phyloP scores from a whole-genome alignment of 2,329 filamentous ascomycete genomes.

The Basipetospora chlamydospora region DNA sequence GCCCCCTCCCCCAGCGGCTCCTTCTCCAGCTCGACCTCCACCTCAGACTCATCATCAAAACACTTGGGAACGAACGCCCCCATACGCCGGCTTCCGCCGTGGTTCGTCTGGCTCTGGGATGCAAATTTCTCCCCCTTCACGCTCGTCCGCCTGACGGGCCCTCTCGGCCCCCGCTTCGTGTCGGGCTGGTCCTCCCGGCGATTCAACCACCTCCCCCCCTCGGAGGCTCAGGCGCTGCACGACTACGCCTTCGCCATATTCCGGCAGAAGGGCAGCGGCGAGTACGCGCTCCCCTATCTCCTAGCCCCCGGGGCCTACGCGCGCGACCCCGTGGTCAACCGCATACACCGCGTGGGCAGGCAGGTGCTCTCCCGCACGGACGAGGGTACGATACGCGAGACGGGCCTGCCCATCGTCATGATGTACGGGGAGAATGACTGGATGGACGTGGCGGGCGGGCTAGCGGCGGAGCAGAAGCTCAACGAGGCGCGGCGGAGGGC shows the following conservation, averaged over 20 bases:
- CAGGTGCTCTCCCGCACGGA: conserved; percentile 31
- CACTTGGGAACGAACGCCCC: conserved; percentile 23
- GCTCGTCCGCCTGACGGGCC: conserved; percentile 74
- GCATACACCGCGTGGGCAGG: conserved; percentile 77
- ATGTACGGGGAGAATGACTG: conserved; percentile 98
- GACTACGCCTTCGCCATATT: conserved; percentile 93
- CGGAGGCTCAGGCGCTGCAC: conserved; percentile 74
- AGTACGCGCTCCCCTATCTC: conserved; percentile 85
- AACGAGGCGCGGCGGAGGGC: conserved; percentile 48
- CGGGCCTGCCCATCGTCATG: conserved; percentile 69
- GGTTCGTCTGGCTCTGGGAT: conserved; percentile 92
- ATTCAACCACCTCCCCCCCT: conserved; percentile 72
- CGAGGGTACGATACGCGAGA: conserved; percentile 26
- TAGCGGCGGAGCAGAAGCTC: conserved; percentile 65
- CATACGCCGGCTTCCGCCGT: conserved; percentile 55
- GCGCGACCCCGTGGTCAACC: conserved; percentile 69
- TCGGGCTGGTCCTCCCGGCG: conserved; percentile 89
- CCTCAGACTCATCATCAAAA: no score
- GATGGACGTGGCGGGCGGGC: conserved; percentile 90
- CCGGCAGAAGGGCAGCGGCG: conserved; percentile 78
- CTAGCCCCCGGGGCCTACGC: conserved; percentile 90
- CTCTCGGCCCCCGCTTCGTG: conserved; percentile 78
- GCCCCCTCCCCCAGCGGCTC: no score
- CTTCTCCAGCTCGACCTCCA: no score
- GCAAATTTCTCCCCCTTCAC: conserved; percentile 93